Conservation (phyloP, 2,329 filamentous ascomycete species). For the Alternaria brassicicola region DNA sequence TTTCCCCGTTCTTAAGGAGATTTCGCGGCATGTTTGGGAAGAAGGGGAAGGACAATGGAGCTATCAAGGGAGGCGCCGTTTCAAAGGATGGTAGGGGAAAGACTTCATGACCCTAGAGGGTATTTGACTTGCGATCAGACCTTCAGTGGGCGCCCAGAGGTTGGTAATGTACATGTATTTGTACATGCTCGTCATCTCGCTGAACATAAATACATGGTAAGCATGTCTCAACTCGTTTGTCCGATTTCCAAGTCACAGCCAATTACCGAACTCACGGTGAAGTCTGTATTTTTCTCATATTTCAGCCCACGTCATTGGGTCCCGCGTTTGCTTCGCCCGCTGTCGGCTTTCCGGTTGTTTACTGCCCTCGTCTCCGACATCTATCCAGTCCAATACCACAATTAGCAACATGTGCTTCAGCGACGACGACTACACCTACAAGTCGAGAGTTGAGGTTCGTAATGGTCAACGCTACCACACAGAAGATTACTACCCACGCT, state of each 20-base stretch:
- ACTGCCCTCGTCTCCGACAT: neutral
- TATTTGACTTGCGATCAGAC: neutral
- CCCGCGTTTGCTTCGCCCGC: slow-evolving; percentile 2
- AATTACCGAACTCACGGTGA: neutral
- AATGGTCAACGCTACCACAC: slow-evolving; percentile 22
- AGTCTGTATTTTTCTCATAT: neutral
- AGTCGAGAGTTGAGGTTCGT: slow-evolving; percentile 17
- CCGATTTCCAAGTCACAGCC: neutral
- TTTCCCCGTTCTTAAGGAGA: slow-evolving; percentile 37
- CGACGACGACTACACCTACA: slow-evolving; percentile 24
- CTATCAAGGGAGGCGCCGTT: slow-evolving; percentile 40
- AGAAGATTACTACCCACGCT: slow-evolving; percentile 11
- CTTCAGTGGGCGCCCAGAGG: neutral
- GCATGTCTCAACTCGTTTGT: neutral
- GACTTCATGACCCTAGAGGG: neutral
- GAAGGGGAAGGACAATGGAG: slow-evolving; percentile 39
- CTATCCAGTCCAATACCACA: neutral
- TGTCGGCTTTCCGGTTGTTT: neutral
- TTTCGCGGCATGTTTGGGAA: slow-evolving; percentile 50
- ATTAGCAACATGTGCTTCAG: slow-evolving; percentile 34
- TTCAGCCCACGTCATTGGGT: slow-evolving; percentile 1
- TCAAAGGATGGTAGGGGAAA: slow-evolving; percentile 29
- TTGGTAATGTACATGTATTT: neutral
- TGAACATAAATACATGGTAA: neutral
- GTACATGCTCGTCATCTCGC: neutral